These are phyloP conservation scores for Ceratocystis lukuohia DNA, from an alignment of 2,329 filamentous ascomycete genomes.

Conservation along the genomic window DNA sequence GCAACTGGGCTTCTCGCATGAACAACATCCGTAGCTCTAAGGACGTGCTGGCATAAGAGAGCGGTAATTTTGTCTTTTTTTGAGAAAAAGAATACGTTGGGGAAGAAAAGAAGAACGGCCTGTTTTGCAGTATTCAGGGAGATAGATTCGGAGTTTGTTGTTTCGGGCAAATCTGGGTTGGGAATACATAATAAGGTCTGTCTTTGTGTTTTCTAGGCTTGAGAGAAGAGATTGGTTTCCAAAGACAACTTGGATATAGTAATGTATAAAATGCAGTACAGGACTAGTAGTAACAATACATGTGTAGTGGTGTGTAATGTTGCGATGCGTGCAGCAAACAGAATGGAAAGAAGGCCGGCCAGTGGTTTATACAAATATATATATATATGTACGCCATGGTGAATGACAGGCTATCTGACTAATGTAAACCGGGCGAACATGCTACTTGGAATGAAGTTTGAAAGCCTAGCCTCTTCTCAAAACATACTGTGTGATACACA, in stretches of 20 bases:
- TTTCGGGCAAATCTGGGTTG: neutral
- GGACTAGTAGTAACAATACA: neutral
- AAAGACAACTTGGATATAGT: constrained; percentile 4
- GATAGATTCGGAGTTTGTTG: constrained; percentile 1
- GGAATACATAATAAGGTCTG: neutral
- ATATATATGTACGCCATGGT: no score
- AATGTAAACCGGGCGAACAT: no score
- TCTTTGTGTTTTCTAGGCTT: neutral
- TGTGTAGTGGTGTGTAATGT: neutral
- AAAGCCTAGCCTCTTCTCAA: no score
- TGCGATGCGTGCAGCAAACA: neutral
- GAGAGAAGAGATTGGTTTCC: neutral
- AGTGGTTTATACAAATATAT: no score
- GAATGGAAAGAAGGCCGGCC: no score
- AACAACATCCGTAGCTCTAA: constrained; percentile 17
- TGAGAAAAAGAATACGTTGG: neutral
- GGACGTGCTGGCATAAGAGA: constrained; percentile 15
- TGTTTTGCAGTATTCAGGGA: neutral
- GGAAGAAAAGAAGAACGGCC: neutral
- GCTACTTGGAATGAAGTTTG: no score
- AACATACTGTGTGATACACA: no score
- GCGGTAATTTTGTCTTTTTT: constrained; percentile 3
- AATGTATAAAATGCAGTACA: constrained; percentile 2
- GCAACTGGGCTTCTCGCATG: constrained; percentile 23
- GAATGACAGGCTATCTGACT: no score